Conservation (phyloP, 208 protist genomes). For the Acanthamoeba culbertsoni region DNA sequence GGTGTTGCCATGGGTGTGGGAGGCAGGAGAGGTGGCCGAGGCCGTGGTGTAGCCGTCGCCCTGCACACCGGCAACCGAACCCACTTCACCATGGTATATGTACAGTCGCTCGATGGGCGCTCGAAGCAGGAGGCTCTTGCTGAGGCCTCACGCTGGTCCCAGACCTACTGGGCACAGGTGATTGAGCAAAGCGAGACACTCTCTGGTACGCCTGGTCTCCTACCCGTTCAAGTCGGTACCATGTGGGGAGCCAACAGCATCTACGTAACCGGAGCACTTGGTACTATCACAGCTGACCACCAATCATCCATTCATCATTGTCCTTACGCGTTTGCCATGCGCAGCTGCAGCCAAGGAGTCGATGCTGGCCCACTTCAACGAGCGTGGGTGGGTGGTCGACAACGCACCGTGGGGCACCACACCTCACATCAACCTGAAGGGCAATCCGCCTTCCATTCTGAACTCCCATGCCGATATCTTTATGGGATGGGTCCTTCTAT, state of each 20-base stretch:
- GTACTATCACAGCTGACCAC: neutral
- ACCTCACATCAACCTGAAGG: slow-evolving; percentile 23
- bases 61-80: neutral
- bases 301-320: neutral
- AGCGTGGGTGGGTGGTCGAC: neutral
- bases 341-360: neutral
- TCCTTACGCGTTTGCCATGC: neutral
- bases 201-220: neutral
- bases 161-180: neutral
- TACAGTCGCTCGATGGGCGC: neutral
- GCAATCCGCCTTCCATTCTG: neutral
- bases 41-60: neutral
- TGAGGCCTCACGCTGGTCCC: neutral
- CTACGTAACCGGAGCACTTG: neutral
- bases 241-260: slow-evolving; percentile 35
- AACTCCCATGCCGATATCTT: slow-evolving; percentile 13
- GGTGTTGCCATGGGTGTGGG: neutral
- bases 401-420: neutral
- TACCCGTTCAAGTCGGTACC: neutral
- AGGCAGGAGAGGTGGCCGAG: neutral
- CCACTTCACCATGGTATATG: slow-evolving; percentile 7
- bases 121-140: neutral
- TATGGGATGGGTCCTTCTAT: neutral
- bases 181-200: neutral
- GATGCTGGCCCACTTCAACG: slow-evolving; percentile 24